A percentile compares a stretch with the other conserved stretches of the same genome.
Conservation (phyloP, 1,284 basidiomycete genomes). For the Vanrija sp. region DNA sequence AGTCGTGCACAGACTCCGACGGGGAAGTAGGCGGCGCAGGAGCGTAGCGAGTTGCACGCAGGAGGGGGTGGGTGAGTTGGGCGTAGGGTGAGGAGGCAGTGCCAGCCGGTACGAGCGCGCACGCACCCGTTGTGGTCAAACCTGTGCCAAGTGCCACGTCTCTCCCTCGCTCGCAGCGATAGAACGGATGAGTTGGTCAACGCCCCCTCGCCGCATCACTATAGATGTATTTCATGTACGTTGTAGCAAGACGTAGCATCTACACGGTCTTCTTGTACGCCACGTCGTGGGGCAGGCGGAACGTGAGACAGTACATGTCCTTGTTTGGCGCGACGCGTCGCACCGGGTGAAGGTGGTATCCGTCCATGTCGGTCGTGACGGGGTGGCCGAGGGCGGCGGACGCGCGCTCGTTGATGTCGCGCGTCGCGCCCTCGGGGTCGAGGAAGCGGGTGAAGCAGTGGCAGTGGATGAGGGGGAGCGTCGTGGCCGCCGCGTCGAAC, state of each 20-base stretch:
- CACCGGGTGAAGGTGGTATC: conserved; percentile 66
- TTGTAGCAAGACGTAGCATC: background rate
- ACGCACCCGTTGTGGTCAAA: background rate
- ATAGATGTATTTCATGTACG: background rate
- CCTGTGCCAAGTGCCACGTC: no score
- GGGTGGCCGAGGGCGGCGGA: conserved; percentile 61
- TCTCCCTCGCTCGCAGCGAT: no score
- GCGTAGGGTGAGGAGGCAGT: no score
- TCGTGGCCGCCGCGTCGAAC: conserved; percentile 29
- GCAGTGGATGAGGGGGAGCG: conserved; percentile 87
- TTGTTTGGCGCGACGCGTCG: conserved; percentile 94
- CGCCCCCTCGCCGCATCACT: background rate
- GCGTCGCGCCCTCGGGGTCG: conserved; percentile 63
- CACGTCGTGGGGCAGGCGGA: conserved; percentile 65
- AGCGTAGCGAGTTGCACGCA: conserved; percentile 15
- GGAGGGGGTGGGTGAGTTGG: no score
- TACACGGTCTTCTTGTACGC: conserved; percentile 27
- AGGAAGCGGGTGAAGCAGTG: conserved; percentile 92
- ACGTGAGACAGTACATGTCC: conserved; percentile 97
- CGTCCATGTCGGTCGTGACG: conserved; percentile 56
- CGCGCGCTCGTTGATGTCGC: conserved; percentile 76
- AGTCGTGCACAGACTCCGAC: conserved; percentile 15
- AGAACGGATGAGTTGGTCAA: background rate
- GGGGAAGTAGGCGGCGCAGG: conserved; percentile 20
- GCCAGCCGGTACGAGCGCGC: no score